Conservation (phyloP, 2,329 filamentous ascomycete species). For the Diaporthe longicolla region DNA sequence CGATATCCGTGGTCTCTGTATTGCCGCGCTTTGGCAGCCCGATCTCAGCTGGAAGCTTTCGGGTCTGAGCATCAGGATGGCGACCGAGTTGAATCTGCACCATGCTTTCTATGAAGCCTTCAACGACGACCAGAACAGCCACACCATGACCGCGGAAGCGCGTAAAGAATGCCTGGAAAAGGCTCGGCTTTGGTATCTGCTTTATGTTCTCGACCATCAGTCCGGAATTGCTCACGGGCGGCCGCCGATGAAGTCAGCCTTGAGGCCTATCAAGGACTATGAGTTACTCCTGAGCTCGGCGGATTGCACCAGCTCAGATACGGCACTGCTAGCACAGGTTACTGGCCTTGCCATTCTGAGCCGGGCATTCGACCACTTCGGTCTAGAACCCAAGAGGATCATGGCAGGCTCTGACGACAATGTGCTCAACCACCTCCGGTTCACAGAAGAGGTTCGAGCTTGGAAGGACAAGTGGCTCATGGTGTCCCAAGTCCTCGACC, state of each 20-base stretch:
- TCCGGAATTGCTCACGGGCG: conserved; percentile 2
- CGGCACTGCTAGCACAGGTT: conserved; percentile 1
- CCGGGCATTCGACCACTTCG: conserved; percentile 15
- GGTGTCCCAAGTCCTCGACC: neutral
- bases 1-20: conserved; percentile 18
- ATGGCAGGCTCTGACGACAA: conserved; percentile 20
- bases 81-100: conserved; percentile 11
- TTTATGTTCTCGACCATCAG: conserved; percentile 19
- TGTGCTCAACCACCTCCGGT: conserved; percentile 17
- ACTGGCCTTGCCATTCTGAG: conserved; percentile 10
- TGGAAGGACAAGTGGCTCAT: conserved; percentile 19
- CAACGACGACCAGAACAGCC: conserved; percentile 15
- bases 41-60: conserved; percentile 21
- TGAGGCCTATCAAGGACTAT: conserved; percentile 12
- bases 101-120: conserved; percentile 22
- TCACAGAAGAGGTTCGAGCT: conserved; percentile 10
- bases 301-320: neutral
- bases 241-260: conserved; percentile 7
- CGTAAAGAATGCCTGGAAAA: conserved; percentile 9
- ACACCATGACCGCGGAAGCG: conserved; percentile 12
- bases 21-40: conserved; percentile 6
- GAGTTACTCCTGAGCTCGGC: conserved; percentile 8
- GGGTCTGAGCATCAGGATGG: conserved; percentile 10
- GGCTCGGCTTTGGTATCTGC: conserved; percentile 12
- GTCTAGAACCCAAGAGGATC: neutral